Base-by-base conservation (phyloP, 2,329 filamentous ascomycete species). In the Colletotrichum liaoningense region DNA sequence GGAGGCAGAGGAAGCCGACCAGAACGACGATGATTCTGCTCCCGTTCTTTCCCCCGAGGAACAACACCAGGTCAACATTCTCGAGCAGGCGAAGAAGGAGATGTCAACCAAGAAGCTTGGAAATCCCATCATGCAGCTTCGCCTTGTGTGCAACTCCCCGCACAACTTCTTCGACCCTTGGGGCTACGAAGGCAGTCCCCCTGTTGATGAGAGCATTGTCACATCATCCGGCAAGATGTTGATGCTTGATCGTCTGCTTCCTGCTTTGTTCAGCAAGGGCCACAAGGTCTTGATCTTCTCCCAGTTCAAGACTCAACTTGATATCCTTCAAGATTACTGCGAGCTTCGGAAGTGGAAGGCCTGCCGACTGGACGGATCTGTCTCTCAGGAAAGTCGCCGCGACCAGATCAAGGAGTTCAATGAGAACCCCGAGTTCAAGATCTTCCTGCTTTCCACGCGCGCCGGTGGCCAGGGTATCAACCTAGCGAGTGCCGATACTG, bases 131-230 rank as follows among this genome's bases (percentile, higher is more conserved):
- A 95, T 98, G 87, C 97, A 99, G 80, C 90, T 98, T 4, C 93
- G 97, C 0, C 89, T 98, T 0, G 95, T 94, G 12, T 98, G 97
- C 83, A 98, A 99, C 81, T 94, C 92, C 0, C 97, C 97, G 0
- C 95, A 98, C 83, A 97, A 98, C 80, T 98, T 99, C 81, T 98
- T 97, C 83, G 97, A 95, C 80, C 96, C 97, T 0, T 98, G 96
- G 90, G 87, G 89, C 0, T 86, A 86, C 6, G 87, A 90, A 19
- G 86, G 88, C 1, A 88, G 89, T 6, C 81, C 88, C 0, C 85
- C 89, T 0, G 85, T 95, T 0, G 95, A 98, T 78, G 93, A 97
- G 79, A 93, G 89, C 1, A 89, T 99, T 6, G 90, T 99, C 42
- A 96, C 93, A 0, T 91, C 94, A 0, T 98, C 95, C 0, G 97